Percentiles rank a stretch among this genome's conserved stretches.
Evolutionary conservation across 2,329 filamentous ascomycete species (phyloP).

Genomic region (Colletotrichum sp.): DNA sequence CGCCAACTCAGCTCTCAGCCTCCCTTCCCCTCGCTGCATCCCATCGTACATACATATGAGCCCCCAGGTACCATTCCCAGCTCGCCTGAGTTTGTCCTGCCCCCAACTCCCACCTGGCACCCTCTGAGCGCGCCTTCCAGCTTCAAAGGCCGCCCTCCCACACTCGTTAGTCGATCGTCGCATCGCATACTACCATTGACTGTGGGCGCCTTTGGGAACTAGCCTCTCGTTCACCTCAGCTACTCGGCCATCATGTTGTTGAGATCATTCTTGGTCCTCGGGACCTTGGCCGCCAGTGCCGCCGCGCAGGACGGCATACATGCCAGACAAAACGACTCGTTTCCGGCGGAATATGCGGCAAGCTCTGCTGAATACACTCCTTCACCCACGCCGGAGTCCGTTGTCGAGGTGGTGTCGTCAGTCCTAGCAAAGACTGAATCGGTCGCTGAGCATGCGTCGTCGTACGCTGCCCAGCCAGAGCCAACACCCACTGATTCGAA

Average conservation of each 20-base stretch:
- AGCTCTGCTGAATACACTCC: neutral
- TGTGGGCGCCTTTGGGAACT: neutral
- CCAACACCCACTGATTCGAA: neutral
- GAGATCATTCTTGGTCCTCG: neutral
- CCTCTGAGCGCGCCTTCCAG: neutral
- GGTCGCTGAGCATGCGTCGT: neutral
- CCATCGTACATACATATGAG: conserved; percentile 19
- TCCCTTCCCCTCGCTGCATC: neutral
- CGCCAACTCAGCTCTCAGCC: conserved; percentile 10
- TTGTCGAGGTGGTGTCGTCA: neutral
- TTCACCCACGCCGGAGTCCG: neutral
- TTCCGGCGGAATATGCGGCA: neutral
- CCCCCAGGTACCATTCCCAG: conserved; percentile 1
- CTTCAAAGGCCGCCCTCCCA: conserved; percentile 1
- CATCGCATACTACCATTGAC: conserved; percentile 2
- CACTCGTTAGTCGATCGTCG: conserved; percentile 4
- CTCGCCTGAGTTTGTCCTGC: conserved; percentile 4
- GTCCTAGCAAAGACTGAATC: neutral
- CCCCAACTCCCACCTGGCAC: neutral
- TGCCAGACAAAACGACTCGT: conserved; percentile 10
- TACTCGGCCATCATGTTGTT: neutral
- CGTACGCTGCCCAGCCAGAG: neutral
- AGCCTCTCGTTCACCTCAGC: neutral
- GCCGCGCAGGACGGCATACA: neutral
- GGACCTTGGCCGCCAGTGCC: neutral